phyloP scores from a whole-genome alignment of 2,329 filamentous ascomycete genomes.

The Exophiala spinifera region DNA sequence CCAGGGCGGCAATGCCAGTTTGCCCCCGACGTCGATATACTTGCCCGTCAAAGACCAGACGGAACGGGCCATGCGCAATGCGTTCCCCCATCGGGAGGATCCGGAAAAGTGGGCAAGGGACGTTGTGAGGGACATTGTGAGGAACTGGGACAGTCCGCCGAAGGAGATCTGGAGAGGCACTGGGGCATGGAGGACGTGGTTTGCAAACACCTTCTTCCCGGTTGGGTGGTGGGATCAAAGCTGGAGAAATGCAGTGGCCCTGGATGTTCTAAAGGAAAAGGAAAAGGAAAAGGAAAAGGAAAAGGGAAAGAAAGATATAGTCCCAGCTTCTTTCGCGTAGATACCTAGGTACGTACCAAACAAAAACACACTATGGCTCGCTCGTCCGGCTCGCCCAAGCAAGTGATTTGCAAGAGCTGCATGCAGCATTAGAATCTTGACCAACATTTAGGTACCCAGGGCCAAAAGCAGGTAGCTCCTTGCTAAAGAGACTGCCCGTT shows the following conservation, averaged over 20 bases:
- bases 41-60: conserved; percentile 15
- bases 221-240: conserved; percentile 23
- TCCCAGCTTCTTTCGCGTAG: no score
- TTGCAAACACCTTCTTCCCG: conserved; percentile 16
- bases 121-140: conserved; percentile 14
- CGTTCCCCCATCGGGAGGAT: conserved; percentile 20
- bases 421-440: no score
- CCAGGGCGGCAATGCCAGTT: conserved; percentile 13
- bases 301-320: conserved; percentile 2
- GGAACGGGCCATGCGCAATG: conserved; percentile 20
- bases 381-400: no score
- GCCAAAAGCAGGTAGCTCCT: no score
- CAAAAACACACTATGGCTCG: no score
- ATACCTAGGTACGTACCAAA: no score
- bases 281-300: conserved; percentile 4
- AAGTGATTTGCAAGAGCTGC: no score
- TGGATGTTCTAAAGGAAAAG: conserved; percentile 17
- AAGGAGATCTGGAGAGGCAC: conserved; percentile 22
- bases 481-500: no score
- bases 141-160: conserved; percentile 9
- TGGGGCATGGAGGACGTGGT: conserved; percentile 22
- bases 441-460: no score
- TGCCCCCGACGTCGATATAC: conserved; percentile 16
- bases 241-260: conserved; percentile 17
- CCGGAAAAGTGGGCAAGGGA: conserved; percentile 16